Evolutionary conservation across 371 early-diverging fungal species (phyloP), one percentile per base, ranked within the genome.

Genomic region (Syncephalastrum racemosum): DNA sequence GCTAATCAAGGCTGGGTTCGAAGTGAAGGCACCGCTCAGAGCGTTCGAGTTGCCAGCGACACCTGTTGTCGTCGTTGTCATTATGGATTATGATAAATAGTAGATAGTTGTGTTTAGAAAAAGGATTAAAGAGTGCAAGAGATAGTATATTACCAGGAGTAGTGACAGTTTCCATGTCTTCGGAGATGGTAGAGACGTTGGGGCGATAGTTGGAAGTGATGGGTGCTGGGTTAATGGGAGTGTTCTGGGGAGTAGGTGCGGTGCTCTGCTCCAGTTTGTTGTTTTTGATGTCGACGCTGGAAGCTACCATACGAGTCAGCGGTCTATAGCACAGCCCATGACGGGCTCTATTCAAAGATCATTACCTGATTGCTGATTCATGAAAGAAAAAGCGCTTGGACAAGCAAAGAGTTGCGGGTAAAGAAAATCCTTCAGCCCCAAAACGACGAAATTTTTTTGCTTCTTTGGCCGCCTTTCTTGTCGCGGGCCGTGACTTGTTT

Each of bases 181-280:
- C 77, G 53, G 73, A 64, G 52, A 76, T 76, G 53, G 71, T 66
- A 43, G 68, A 47, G 42, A 76, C 56, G 46, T 70, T 64, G 36
- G 77, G 77, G 46, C 63, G 63, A 48, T 66, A 70, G 23, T 61
- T 66, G n/a, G 73, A 70, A 50, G 64, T 73, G 39, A 76, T 76
- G 24, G 77, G 77, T 48, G 77, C 77, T 54, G 73, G 58, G 56
- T 68, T 70, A 39, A 72, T 76, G 31, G 77, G 77, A 54, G 77
- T 76, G 56, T 76, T 76, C 53, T 76, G 77, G 27, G 77, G 77
- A 46, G 77, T 76, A 24, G 77, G 77, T 59, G 77, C 77, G 50
- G 68, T 62, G 64, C 63, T 60, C 55, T 67, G 61, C 51, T 53
- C 57, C 42, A 44, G 47, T 44, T 56, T 53, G 58, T 69, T 70